Conservation (phyloP, 495 filamentous ascomycete genomes). For the Neurospora terricola region DNA sequence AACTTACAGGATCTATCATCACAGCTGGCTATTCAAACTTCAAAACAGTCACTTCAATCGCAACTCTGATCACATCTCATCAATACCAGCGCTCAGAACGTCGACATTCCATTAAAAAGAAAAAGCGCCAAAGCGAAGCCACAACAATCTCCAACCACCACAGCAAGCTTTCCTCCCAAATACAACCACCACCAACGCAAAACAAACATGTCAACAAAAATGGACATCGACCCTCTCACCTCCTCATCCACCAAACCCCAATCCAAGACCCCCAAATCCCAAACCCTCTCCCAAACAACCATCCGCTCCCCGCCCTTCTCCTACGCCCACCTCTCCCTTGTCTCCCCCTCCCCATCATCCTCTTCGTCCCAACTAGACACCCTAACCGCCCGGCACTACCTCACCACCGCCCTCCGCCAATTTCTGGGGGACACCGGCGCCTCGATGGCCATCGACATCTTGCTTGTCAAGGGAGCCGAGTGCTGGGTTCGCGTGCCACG, state of each 20-base stretch:
- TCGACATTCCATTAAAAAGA: no score
- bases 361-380: slow-evolving; percentile 45
- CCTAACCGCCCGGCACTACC: slow-evolving; percentile 62
- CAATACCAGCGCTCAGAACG: no score
- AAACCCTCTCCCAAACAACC: slow-evolving; percentile 21
- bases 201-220: not conserved
- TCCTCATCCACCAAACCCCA: not conserved
- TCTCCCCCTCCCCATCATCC: slow-evolving; percentile 3
- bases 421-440: slow-evolving; percentile 73
- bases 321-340: slow-evolving; percentile 32
- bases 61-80: not conserved
- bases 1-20: not conserved
- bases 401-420: slow-evolving; percentile 62
- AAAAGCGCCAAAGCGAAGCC: no score
- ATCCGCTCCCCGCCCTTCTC: slow-evolving; percentile 26
- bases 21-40: not conserved
- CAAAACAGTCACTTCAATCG: not conserved
- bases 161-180: not conserved
- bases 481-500: slow-evolving; percentile 70
- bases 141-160: no score
- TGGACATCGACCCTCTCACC: slow-evolving; percentile 10
- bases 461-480: slow-evolving; percentile 47
- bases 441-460: slow-evolving; percentile 69
- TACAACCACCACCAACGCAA: not conserved
- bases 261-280: not conserved